Evolutionary conservation across 805 yeast species (phyloP).

Genomic region (Ogataea methanolica): DNA sequence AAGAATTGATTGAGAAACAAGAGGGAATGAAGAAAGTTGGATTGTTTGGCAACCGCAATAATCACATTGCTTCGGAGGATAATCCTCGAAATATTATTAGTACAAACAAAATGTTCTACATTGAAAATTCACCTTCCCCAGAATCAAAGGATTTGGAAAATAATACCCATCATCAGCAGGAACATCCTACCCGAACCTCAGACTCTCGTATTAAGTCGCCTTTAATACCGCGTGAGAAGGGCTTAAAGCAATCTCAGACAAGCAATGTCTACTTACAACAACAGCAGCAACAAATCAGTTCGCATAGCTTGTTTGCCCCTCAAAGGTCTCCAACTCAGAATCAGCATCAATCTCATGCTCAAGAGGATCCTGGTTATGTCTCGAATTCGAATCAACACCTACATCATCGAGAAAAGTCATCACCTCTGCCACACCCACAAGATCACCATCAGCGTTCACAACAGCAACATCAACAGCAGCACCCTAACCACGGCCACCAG

Average conservation of each 20-base stretch:
- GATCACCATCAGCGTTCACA: slow-evolving; percentile 6
- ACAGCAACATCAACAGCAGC: slow-evolving; percentile 6
- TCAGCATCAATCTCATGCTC: background rate
- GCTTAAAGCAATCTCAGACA: slow-evolving; percentile 5
- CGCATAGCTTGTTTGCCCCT: slow-evolving; percentile 3
- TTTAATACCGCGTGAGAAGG: slow-evolving; percentile 5
- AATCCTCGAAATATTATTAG: background rate
- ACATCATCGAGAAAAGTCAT: background rate
- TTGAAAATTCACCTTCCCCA: slow-evolving; percentile 30
- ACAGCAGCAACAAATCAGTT: background rate
- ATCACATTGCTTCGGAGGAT: background rate
- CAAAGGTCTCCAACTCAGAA: background rate
- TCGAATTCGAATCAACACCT: background rate
- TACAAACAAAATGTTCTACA: slow-evolving; percentile 26
- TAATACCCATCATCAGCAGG: background rate
- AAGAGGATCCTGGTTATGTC: no score
- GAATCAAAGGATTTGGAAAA: slow-evolving; percentile 10
- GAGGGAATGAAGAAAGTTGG: background rate
- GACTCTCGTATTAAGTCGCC: slow-evolving; percentile 8
- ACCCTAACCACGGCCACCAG: background rate
- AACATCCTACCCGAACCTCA: background rate
- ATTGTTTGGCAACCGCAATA: background rate
- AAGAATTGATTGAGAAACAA: slow-evolving; percentile 7
- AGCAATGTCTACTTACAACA: slow-evolving; percentile 9
- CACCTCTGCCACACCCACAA: background rate